These are phyloP conservation scores for Elymus sibiricus DNA, from an alignment of 176 grass and related monocot genomes.

Conservation along the genomic window DNA sequence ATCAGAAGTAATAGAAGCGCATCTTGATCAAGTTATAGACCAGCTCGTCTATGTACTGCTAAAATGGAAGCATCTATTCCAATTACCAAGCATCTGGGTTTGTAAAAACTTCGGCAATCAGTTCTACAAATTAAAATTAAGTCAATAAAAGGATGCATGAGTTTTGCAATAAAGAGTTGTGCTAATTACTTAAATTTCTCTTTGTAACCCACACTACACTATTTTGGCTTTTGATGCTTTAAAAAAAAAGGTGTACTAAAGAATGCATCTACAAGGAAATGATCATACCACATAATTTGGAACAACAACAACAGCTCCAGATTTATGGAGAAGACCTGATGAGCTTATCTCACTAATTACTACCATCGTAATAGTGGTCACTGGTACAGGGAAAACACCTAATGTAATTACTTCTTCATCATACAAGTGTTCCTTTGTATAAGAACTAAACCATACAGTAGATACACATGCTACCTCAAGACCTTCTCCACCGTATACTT, in stretches of 20 bases:
- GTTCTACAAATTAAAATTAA: not conserved
- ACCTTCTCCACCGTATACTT: conserved; percentile 37
- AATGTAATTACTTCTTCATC: conserved; percentile 13
- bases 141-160: not conserved
- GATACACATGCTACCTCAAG: conserved; percentile 35
- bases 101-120: not conserved
- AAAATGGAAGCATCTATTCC: not conserved
- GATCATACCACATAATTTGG: not conserved
- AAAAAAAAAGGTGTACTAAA: not conserved
- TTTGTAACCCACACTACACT: not conserved
- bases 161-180: not conserved
- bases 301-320: not conserved
- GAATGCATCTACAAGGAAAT: conserved; percentile 6
- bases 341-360: conserved; percentile 13
- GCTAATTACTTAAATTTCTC: not conserved
- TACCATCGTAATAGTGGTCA: conserved; percentile 3
- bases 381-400: conserved; percentile 20
- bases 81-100: not conserved
- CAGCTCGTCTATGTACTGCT: not conserved
- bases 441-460: conserved; percentile 3
- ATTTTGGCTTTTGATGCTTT: not conserved
- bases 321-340: conserved; percentile 2
- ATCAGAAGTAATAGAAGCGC: not conserved
- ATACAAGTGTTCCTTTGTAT: conserved; percentile 10
- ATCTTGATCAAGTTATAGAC: not conserved